Evolutionary conservation across 306 rosid genomes (phyloP), one percentile per base, ranked within the genome.

Genomic region (Sicyos edulis): DNA sequence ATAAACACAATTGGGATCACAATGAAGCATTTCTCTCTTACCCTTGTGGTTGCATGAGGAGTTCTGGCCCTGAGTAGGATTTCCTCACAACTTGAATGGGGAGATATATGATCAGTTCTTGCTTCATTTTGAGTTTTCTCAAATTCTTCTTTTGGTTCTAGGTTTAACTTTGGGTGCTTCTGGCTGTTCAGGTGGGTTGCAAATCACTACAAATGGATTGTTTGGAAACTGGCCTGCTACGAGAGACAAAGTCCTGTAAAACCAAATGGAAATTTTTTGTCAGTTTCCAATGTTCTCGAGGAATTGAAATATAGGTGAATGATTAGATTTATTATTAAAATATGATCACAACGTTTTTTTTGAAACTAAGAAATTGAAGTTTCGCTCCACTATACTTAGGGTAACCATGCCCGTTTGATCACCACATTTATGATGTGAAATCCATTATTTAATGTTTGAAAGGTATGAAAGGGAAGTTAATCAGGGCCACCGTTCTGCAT

Each of bases 381-480:
- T 32, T 32, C 37, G 5, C 5, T 32, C 37, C 37, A 32, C 37
- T 32, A 32, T 32, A 32, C 37, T 5, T 5, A 5, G 37, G 37
- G 37, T 32, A 32, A 32, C 37, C 37, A 32, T 5, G 4, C 37
- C 37, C 37, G 37, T 32, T 32, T 40, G 45, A 40, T 40, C 75
- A 5, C 70, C 75, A 26, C 54, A 66, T 78, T 69, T 69, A 70
- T 75, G 4, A 45, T 72, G 62, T 70, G 73, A 44, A 10, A 61
- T 61, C 7, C 29, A 29, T 24, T 20, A 19, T 61, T 50, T 61
- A 70, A 58, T 75, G 44, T 40, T 50, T 66, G 73, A 54, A 76
- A 92, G 98, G 79, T 92, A 92, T 76, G 96, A 92, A 80, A 84
- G 91, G 83, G 98, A 92, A 87, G 96, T 88, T 53, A 90, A 87